phyloP scores from a whole-genome alignment of 495 filamentous ascomycete genomes.

The Glonium stellatum region DNA sequence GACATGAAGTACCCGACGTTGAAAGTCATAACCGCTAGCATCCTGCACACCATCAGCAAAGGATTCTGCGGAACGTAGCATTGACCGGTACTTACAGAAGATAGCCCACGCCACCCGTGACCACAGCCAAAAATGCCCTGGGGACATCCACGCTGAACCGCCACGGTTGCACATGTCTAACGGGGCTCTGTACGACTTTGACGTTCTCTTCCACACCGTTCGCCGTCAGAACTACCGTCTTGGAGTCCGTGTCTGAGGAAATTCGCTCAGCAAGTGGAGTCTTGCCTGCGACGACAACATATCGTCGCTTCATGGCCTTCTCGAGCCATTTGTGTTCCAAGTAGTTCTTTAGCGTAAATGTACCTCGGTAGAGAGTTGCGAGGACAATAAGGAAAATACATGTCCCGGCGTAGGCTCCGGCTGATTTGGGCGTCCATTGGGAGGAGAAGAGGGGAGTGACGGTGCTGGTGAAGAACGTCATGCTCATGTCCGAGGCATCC shows the following conservation, averaged over 20 bases:
- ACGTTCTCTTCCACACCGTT: slow-evolving; percentile 71
- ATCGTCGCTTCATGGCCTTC: slow-evolving; percentile 61
- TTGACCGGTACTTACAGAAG: slow-evolving; percentile 73
- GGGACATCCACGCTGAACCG: slow-evolving; percentile 71
- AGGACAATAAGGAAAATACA: slow-evolving; percentile 82
- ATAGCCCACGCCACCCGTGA: slow-evolving; percentile 72
- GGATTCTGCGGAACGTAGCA: background rate
- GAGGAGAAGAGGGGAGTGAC: slow-evolving; percentile 66
- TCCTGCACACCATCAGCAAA: slow-evolving; percentile 46
- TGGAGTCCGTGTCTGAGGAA: slow-evolving; percentile 47
- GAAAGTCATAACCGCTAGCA: slow-evolving; percentile 97
- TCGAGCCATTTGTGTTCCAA: slow-evolving; percentile 56
- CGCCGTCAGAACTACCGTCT: slow-evolving; percentile 51
- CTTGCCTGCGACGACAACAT: slow-evolving; percentile 65
- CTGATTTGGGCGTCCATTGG: slow-evolving; percentile 61
- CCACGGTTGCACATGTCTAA: slow-evolving; percentile 55
- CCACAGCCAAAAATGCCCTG: slow-evolving; percentile 59
- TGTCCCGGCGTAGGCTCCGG: slow-evolving; percentile 69
- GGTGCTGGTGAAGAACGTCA: slow-evolving; percentile 56
- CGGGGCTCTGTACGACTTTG: slow-evolving; percentile 53
- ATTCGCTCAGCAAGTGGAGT: slow-evolving; percentile 46
- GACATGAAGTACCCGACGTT: slow-evolving; percentile 96
- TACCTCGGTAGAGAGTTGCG: slow-evolving; percentile 56
- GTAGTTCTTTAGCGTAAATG: slow-evolving; percentile 58
- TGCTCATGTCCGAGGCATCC: slow-evolving; percentile 29